A percentile compares a stretch with the other conserved stretches of the same genome.
Conservation (phyloP, 1,139 yeast species). For the Pichia sp. region DNA sequence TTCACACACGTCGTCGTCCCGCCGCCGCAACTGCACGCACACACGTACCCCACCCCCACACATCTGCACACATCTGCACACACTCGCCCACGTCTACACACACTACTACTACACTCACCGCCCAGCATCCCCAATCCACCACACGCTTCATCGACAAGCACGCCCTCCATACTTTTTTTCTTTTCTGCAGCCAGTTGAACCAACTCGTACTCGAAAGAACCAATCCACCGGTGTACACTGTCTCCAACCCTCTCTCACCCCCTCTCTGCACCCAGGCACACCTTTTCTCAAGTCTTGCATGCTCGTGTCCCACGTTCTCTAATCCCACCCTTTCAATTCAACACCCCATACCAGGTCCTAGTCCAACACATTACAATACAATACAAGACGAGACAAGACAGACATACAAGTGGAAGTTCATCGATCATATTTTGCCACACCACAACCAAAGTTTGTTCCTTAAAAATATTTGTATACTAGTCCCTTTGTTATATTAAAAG, state of each 20-base stretch:
- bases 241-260: background rate
- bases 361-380: too few species aligned
- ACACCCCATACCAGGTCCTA: too few species aligned
- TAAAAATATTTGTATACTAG: slow-evolving; percentile 1
- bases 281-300: background rate
- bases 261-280: background rate
- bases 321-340: background rate
- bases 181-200: too few species aligned
- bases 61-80: background rate
- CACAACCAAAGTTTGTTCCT: background rate
- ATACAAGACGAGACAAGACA: too few species aligned
- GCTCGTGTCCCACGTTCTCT: background rate
- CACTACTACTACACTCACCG: background rate
- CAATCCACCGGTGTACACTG: too few species aligned
- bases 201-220: too few species aligned
- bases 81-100: background rate
- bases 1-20: background rate
- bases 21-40: background rate
- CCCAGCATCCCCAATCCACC: background rate
- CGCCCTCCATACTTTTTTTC: too few species aligned
- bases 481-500: slow-evolving; percentile 3
- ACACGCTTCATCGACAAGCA: too few species aligned
- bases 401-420: too few species aligned
- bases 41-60: background rate
- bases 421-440: too few species aligned